Evolutionary conservation across 208 protist species (phyloP), one percentile per base, ranked within the genome.

Genomic region (Crithidia acanthocephali): DNA sequence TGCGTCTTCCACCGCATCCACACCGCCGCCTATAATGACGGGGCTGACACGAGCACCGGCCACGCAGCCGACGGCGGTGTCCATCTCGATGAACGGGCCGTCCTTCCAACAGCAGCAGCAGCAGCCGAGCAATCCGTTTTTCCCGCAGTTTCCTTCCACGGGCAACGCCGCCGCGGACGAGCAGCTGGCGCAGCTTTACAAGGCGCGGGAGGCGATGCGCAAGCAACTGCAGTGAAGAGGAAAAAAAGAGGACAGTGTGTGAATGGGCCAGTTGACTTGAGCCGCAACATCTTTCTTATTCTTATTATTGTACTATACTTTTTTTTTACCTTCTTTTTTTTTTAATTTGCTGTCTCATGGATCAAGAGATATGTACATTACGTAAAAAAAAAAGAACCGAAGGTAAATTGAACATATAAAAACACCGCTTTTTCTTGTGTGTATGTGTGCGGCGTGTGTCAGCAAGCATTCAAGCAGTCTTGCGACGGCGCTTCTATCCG

Each of bases 161-260:
- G 91, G 91, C 20, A 90, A 94, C 68, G 64, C 74, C 9, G 85
- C 80, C 0, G 91, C 91, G 1, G 91, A 95, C 66, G 86, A 83
- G 45, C 82, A 94, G 67, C 80, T 95, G 18, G 88, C 87, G 40
- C 83, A 71, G 53, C 68, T 95, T 13, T 95, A 95, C 70, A 83
- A 72, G 53, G 83, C 83, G 40, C 72, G 91, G 16, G 91, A 95
- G 53, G 74, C 81, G 11, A 86, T 95, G 84, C 84, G 88, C 2
- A 57, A 76, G 42, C 77, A 90, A 58, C 65, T 90, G 32, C 59
- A 84, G 35, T 68, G 50, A 67, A 25, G 18, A n/a, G n/a, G 15
- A 45, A 48, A 57, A 23, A 72, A 32, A 68, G 44, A 64, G 20
- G 5, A 28, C 7, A 62, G 7, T 20, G 6, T 53, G 6, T 53